These are phyloP conservation scores for Petunia axillaris DNA, from an alignment of 257 asterid genomes.

Conservation along the genomic window DNA sequence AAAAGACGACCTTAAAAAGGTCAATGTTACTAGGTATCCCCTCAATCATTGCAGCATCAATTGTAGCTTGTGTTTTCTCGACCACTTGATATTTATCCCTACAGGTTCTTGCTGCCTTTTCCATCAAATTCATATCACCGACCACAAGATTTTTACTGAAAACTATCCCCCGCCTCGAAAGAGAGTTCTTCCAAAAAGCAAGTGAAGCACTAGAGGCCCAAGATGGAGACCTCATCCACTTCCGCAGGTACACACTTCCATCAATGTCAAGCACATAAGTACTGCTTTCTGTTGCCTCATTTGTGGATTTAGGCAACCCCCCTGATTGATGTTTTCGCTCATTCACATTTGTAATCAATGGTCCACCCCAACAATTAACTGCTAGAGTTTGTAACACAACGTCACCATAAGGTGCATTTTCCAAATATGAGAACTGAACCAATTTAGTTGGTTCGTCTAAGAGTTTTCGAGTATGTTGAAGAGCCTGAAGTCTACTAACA, in stretches of 20 bases:
- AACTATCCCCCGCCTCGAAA: constrained; percentile 59
- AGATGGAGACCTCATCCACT: constrained; percentile 88
- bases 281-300: constrained; percentile 52
- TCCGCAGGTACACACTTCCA: constrained; percentile 82
- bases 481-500: constrained; percentile 88
- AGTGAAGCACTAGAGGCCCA: constrained; percentile 80
- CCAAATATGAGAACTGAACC: constrained; percentile 74
- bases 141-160: constrained; percentile 81
- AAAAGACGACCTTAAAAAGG: constrained; percentile 74
- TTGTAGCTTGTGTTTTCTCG: constrained; percentile 96
- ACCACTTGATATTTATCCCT: constrained; percentile 68
- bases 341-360: constrained; percentile 49
- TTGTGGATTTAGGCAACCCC: constrained; percentile 31
- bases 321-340: constrained; percentile 39
- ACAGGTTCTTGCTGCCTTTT: constrained; percentile 74
- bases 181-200: constrained; percentile 71
- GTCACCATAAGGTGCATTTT: constrained; percentile 78
- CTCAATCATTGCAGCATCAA: constrained; percentile 92
- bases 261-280: constrained; percentile 71
- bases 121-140: constrained; percentile 67
- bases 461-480: constrained; percentile 68
- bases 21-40: constrained; percentile 98
- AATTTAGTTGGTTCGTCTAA: constrained; percentile 87
- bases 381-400: constrained; percentile 86
- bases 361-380: constrained; percentile 90